phyloP scores from a whole-genome alignment of 2,329 filamentous ascomycete species.

The Arthrobotrys iridis region DNA sequence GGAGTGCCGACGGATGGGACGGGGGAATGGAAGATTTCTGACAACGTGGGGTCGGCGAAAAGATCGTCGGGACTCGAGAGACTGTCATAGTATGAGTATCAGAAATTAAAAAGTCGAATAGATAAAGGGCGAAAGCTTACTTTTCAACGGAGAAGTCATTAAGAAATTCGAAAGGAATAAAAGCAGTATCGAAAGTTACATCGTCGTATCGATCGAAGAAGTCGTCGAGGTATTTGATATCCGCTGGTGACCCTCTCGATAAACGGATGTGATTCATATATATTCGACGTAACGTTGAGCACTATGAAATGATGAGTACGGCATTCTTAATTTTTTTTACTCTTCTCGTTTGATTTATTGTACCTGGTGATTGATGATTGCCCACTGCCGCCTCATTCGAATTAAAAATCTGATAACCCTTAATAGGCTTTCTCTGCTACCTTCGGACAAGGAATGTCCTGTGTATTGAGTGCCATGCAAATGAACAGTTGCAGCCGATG shows the following conservation, averaged over 20 bases:
- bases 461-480: constrained; percentile 85
- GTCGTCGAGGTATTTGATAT: constrained; percentile 57
- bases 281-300: constrained; percentile 51
- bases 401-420: constrained; percentile 50
- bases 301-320: constrained; percentile 12
- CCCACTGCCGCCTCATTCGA: constrained; percentile 51
- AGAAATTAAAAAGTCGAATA: not conserved
- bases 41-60: constrained; percentile 49
- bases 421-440: constrained; percentile 40
- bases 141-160: constrained; percentile 54
- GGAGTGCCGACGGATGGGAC: constrained; percentile 52
- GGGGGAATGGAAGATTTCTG: constrained; percentile 53
- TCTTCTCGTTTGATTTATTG: not conserved
- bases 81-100: constrained; percentile 19
- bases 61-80: constrained; percentile 51
- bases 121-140: constrained; percentile 7
- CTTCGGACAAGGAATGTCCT: constrained; percentile 59
- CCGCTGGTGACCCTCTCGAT: constrained; percentile 56
- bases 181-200: constrained; percentile 51
- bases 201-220: constrained; percentile 52
- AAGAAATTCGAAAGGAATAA: constrained; percentile 49
- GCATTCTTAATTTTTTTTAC: not conserved
- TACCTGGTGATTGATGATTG: constrained; percentile 54
- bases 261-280: constrained; percentile 55
- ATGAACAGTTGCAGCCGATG: constrained; percentile 86